phyloP scores from a whole-genome alignment of 2,329 filamentous ascomycete species.

The Trichophyton verrucosum region DNA sequence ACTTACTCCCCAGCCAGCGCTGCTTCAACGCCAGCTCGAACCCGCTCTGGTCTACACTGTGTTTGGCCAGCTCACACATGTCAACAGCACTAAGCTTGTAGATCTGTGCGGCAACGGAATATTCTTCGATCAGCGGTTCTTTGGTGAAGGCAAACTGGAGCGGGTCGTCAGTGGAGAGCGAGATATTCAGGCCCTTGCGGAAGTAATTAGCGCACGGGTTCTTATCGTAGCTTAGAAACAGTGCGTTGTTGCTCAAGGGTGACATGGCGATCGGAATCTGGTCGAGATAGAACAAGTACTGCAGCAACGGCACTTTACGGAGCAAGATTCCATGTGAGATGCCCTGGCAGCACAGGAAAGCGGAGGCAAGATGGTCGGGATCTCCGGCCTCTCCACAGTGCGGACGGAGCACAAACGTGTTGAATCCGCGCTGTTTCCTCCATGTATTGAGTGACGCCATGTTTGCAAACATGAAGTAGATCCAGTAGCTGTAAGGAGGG shows the following conservation, averaged over 20 bases:
- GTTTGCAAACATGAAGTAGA: conserved; percentile 94
- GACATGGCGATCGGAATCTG: conserved; percentile 99
- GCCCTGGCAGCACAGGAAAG: conserved; percentile 84
- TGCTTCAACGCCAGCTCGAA: conserved; percentile 84
- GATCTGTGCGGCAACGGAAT: conserved; percentile 93
- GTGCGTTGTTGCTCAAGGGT: conserved; percentile 92
- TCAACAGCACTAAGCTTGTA: conserved; percentile 95
- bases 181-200: conserved; percentile 86
- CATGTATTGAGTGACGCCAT: conserved; percentile 84
- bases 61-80: conserved; percentile 96
- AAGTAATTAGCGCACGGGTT: conserved; percentile 97
- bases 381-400: conserved; percentile 97
- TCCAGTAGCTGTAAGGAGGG: conserved; percentile 97
- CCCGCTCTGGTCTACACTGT: conserved; percentile 87
- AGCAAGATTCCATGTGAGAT: conserved; percentile 90
- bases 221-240: conserved; percentile 91
- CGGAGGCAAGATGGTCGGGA: conserved; percentile 87
- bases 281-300: conserved; percentile 96
- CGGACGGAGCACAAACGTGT: conserved; percentile 82
- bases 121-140: conserved; percentile 94
- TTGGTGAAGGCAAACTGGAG: conserved; percentile 98
- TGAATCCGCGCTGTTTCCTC: conserved; percentile 85
- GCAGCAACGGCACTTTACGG: conserved; percentile 83
- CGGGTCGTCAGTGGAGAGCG: conserved; percentile 89
- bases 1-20: conserved; percentile 76